Evolutionary conservation across 1,284 basidiomycete genomes (phyloP), one percentile per base, ranked within the genome.

Genomic region (Malassezia caprae): DNA sequence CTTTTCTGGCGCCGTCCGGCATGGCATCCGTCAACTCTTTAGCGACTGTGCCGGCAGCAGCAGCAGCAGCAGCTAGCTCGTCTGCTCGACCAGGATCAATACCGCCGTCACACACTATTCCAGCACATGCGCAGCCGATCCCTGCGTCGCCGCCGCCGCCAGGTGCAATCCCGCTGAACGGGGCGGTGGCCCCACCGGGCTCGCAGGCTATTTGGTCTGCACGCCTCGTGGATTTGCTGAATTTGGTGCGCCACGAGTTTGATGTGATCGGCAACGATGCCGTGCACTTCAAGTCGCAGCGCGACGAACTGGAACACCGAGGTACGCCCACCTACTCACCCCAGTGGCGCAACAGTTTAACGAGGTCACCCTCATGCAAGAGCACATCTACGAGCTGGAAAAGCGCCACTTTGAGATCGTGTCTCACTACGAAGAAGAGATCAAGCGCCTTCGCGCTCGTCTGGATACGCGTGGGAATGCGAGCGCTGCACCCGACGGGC

Each of bases 291-390:
- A 83, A 88, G 60, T 79, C 77, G 31, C 88, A 93, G 77, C 79
- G 88, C 53, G 90, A 94, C 68, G 90, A 96, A 60, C 87, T 85
- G 75, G 90, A 96, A 76, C 79, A 80, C 15, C 88, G 90, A 80
- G 81, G 90, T 90, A 64, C 58, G 82, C 61, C 10, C 15, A 76
- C 32, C 26, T 42, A 49, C 35, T 49, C 27, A 49, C 39, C n/a
- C 21, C 53, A 61, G 61, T 69, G 26, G 55, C 65, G 4, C 61
- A 65, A 43, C 67, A 69, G 53, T 53, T 65, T 31, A 64, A 59
- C 53, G 67, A 69, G 51, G 65, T 69, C 47, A 58, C 54, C 48
- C 59, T 67, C 53, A 69, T 69, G 63, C 66, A 68, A 52, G 68
- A 85, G 68, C 81, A 83, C 43, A 79, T 88, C 31, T 86, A 85